Percentiles rank a stretch among this genome's conserved stretches.
These are phyloP conservation scores for Penicillium sp. DNA, from an alignment of 2,329 filamentous ascomycete species.

Conservation along the genomic window DNA sequence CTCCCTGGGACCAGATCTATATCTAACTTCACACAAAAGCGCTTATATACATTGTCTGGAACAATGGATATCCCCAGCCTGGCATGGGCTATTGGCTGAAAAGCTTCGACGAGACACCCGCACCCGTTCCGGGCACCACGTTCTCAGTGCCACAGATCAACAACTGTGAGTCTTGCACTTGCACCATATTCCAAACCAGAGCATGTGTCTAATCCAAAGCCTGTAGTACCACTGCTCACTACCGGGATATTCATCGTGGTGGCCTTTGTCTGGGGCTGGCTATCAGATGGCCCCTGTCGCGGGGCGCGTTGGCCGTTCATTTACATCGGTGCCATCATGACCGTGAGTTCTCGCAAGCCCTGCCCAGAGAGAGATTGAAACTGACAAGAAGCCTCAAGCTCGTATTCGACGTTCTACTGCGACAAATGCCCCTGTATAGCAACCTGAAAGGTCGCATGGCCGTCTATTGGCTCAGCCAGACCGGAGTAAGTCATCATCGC, in stretches of 20 bases:
- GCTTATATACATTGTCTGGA: slow-evolving; percentile 40
- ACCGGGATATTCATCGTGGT: slow-evolving; percentile 39
- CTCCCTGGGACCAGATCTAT: no score
- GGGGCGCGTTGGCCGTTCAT: slow-evolving; percentile 43
- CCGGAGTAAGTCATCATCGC: slow-evolving; percentile 30
- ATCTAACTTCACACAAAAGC: no score
- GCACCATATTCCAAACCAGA: no score
- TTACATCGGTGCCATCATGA: slow-evolving; percentile 37
- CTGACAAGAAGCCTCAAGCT: no score
- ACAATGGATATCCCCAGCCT: slow-evolving; percentile 35
- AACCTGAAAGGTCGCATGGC: slow-evolving; percentile 37
- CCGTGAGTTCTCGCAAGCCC: slow-evolving; percentile 20
- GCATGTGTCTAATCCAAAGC: neutral
- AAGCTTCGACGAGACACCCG: slow-evolving; percentile 37
- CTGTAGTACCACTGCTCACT: slow-evolving; percentile 28
- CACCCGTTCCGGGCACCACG: slow-evolving; percentile 36
- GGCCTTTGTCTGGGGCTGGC: slow-evolving; percentile 38
- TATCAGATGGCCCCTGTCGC: slow-evolving; percentile 35
- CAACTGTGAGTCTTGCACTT: slow-evolving; percentile 29
- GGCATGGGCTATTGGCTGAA: slow-evolving; percentile 48
- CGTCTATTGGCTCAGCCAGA: slow-evolving; percentile 41
- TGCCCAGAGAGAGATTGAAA: slow-evolving; percentile 23
- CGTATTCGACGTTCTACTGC: slow-evolving; percentile 33
- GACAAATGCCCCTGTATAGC: slow-evolving; percentile 38
- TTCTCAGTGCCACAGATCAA: slow-evolving; percentile 39